phyloP scores from a whole-genome alignment of 345 rosid species.

The Nasturtium officinale region DNA sequence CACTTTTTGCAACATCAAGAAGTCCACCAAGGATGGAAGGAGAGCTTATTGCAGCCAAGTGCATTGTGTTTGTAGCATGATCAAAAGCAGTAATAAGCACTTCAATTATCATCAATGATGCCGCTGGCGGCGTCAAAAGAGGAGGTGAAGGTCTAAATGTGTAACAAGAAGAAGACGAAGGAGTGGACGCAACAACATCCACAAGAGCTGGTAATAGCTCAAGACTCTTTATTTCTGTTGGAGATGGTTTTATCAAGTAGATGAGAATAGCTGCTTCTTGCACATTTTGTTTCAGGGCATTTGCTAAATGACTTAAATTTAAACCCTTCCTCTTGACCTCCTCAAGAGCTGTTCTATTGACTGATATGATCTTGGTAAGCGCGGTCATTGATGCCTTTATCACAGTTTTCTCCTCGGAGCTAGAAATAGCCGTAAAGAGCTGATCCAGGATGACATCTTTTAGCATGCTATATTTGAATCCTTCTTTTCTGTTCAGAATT shows the following conservation, averaged over 20 bases:
- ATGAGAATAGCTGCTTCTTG: slow-evolving; percentile 83
- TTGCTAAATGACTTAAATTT: slow-evolving; percentile 60
- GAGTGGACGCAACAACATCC: slow-evolving; percentile 59
- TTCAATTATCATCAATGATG: slow-evolving; percentile 87
- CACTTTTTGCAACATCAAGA: slow-evolving; percentile 58
- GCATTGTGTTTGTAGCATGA: slow-evolving; percentile 63
- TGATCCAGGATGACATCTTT: slow-evolving; percentile 78
- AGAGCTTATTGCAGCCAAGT: slow-evolving; percentile 72
- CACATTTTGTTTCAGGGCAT: slow-evolving; percentile 71
- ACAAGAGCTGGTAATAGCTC: slow-evolving; percentile 82
- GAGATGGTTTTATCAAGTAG: slow-evolving; percentile 79
- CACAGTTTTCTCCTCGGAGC: slow-evolving; percentile 68
- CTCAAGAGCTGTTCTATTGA: slow-evolving; percentile 56
- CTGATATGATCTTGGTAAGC: slow-evolving; percentile 62
- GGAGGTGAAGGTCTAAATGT: slow-evolving; percentile 45
- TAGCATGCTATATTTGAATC: slow-evolving; percentile 62
- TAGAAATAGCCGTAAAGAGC: slow-evolving; percentile 66
- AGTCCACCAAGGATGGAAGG: slow-evolving; percentile 68
- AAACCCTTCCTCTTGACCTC: slow-evolving; percentile 79
- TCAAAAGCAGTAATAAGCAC: slow-evolving; percentile 85
- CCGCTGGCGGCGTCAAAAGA: slow-evolving; percentile 71
- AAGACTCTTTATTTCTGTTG: slow-evolving; percentile 72
- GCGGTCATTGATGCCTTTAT: slow-evolving; percentile 69
- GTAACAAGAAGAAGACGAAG: slow-evolving; percentile 49
- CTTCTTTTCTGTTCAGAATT: slow-evolving; percentile 62